Evolutionary conservation across 2,329 filamentous ascomycete species (phyloP), one percentile per base, ranked within the genome.

Genomic region (Cadophora gregata): DNA sequence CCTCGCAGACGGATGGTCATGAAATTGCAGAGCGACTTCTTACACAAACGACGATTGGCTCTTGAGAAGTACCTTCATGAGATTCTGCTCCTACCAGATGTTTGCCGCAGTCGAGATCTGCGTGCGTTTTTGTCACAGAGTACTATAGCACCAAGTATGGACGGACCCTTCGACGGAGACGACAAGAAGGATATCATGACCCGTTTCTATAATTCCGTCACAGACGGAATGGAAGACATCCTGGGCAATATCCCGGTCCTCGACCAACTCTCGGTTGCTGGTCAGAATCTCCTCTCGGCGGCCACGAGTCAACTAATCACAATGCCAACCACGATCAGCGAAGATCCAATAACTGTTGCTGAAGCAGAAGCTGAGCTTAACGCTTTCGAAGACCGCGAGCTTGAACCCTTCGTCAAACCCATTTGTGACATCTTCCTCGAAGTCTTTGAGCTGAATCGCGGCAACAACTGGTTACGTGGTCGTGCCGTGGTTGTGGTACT

Each of bases 371-470:
- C 95, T 0, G 96, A 98, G 79, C 83, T 99, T 59, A 92, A 94
- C 66, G 95, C 95, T 0, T 98, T 97, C 75, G 95, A 98, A 79
- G 90, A 92, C 76, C 90, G 89, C 74, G 93, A 97, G 73, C 84
- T 93, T 1, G 93, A 97, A 76, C 96, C 96, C 0, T 98, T 99
- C 75, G 96, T 99, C 74, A 99, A 97, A 77, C 96, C 96, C 4
- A 97, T 99, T 69, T 97, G 94, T 79, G 96, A 99, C 78, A 90
- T 99, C 67, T 99, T 99, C 80, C 86, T 99, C 19, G 96, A 99
- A 77, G 88, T 93, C 0, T 99, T 99, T 76, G 94, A 97, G 76
- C 85, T 99, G 47, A 97, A 97, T 78, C 90, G 91, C 68, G 94
- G 95, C 48, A 97, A 96, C 79, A 98, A 97, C 78, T 99, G 96